Evolutionary conservation across 2,329 filamentous ascomycete species (phyloP).

Genomic region (Claviceps sorghi): DNA sequence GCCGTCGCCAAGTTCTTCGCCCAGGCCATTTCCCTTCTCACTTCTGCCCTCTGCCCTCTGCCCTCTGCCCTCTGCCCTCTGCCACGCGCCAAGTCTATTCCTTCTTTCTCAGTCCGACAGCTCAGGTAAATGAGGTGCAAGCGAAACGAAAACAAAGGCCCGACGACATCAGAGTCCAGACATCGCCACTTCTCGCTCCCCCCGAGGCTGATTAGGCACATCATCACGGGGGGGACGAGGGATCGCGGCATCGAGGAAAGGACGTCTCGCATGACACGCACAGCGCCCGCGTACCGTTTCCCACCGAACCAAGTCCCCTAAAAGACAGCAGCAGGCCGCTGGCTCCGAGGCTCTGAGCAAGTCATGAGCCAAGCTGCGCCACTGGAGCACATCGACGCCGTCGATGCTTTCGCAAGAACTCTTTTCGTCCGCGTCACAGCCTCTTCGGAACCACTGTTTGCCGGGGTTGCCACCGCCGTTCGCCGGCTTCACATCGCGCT

Average conservation of each 20-base stretch:
- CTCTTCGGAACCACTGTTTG: slow-evolving; percentile 29
- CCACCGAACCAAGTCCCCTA: not conserved
- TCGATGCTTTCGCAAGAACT: slow-evolving; percentile 39
- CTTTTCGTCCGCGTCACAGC: slow-evolving; percentile 39
- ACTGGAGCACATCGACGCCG: slow-evolving; percentile 35
- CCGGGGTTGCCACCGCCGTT: slow-evolving; percentile 35
- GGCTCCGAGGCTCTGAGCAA: no score
- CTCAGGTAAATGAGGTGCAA: not conserved
- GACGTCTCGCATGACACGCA: not conserved
- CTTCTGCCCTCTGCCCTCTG: no score
- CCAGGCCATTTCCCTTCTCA: no score
- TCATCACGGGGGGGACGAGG: no score
- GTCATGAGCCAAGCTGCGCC: slow-evolving; percentile 19
- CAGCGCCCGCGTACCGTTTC: not conserved
- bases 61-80: no score
- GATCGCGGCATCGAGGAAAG: no score
- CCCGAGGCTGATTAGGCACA: not conserved
- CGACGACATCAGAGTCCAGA: not conserved
- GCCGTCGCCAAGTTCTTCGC: no score
- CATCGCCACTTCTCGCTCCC: not conserved
- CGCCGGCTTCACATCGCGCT: slow-evolving; percentile 40
- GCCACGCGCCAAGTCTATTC: not conserved
- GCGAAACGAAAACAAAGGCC: not conserved
- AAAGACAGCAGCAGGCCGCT: not conserved
- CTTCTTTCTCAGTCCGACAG: not conserved